phyloP scores from a whole-genome alignment of 768 basidiomycete species.

The Lentinula edodes region DNA sequence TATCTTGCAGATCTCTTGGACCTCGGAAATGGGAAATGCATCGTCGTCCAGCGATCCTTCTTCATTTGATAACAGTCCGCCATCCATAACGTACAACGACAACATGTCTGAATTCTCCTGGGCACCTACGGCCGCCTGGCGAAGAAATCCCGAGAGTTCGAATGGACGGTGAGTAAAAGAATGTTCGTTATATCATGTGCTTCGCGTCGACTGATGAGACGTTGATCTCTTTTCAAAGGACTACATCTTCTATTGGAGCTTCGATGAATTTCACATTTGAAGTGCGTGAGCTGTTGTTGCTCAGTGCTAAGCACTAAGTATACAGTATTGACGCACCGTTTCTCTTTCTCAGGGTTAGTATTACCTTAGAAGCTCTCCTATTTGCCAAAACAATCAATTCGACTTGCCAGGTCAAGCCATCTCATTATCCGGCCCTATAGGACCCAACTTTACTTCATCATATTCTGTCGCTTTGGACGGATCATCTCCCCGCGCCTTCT shows the following conservation, averaged over 20 bases:
- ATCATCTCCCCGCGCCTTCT: slow-evolving; percentile 9
- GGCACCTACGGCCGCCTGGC: not conserved
- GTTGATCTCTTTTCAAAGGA: not conserved
- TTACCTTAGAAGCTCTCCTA: not conserved
- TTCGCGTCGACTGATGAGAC: not conserved
- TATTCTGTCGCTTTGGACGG: slow-evolving; percentile 21
- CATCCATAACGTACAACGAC: not conserved
- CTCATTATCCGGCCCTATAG: slow-evolving; percentile 27
- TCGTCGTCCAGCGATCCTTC: too few species aligned
- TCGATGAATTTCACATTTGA: slow-evolving; percentile 1
- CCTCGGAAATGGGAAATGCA: not conserved
- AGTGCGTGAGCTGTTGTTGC: not conserved
- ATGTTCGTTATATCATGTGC: not conserved
- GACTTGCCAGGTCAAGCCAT: not conserved
- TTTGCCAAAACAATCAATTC: not conserved
- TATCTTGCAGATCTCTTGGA: not conserved
- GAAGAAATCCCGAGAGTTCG: not conserved
- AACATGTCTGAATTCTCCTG: not conserved
- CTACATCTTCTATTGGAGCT: not conserved
- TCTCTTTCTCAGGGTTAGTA: not conserved
- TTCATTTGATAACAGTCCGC: not conserved
- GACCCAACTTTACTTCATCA: slow-evolving; percentile 15
- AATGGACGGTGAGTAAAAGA: not conserved
- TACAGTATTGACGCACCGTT: not conserved
- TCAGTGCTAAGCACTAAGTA: not conserved